These are phyloP conservation scores for Nemania diffusa DNA, from an alignment of 2,329 filamentous ascomycete genomes.

Conservation along the genomic window DNA sequence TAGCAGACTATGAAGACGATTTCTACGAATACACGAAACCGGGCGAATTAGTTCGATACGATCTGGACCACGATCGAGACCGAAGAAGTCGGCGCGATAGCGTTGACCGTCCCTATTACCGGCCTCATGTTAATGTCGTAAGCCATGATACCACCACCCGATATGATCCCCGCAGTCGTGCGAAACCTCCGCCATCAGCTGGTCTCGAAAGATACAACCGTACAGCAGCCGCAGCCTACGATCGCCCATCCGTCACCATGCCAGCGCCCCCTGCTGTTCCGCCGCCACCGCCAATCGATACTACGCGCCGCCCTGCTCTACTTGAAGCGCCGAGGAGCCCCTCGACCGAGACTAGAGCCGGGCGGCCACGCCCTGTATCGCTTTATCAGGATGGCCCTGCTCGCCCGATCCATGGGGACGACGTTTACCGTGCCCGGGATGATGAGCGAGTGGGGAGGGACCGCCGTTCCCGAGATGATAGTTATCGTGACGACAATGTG, in stretches of 20 bases:
- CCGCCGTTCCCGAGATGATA: conserved; percentile 56
- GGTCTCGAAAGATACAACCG: conserved; percentile 76
- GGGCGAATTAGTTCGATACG: conserved; percentile 69
- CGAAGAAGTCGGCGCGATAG: conserved; percentile 62
- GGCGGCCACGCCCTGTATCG: conserved; percentile 60
- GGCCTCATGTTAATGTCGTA: conserved; percentile 63
- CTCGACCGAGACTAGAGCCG: conserved; percentile 46
- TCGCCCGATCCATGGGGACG: conserved; percentile 58
- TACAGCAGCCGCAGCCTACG: conserved; percentile 55
- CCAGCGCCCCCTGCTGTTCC: conserved; percentile 59
- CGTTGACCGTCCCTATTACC: conserved; percentile 64
- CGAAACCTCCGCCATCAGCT: conserved; percentile 74
- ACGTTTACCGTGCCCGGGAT: conserved; percentile 61
- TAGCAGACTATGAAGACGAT: conserved; percentile 65
- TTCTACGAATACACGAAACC: conserved; percentile 73
- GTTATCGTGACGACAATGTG: conserved; percentile 60
- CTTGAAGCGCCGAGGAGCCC: conserved; percentile 52
- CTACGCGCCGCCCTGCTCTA: conserved; percentile 48
- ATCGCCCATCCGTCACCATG: conserved; percentile 58
- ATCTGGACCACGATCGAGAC: conserved; percentile 63
- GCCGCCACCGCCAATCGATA: conserved; percentile 50
- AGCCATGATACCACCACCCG: conserved; percentile 59
- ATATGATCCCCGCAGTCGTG: conserved; percentile 56
- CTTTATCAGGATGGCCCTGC: conserved; percentile 63
- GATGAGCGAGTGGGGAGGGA: conserved; percentile 59